These are phyloP conservation scores for Immersiella caudata DNA, from an alignment of 495 filamentous ascomycete genomes.

Conservation along the genomic window DNA sequence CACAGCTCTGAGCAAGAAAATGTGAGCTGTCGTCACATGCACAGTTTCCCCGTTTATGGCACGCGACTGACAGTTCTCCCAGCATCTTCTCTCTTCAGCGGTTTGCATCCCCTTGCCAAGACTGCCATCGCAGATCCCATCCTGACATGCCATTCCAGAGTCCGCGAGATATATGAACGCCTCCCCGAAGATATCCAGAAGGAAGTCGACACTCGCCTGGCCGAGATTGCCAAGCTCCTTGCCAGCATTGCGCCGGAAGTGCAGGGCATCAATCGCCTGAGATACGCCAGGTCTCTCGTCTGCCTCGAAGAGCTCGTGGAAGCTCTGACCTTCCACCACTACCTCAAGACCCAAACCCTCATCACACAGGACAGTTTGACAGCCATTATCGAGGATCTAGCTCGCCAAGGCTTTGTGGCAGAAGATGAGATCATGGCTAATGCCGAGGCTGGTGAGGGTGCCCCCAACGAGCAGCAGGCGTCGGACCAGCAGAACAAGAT, in stretches of 20 bases:
- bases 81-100: conserved; percentile 94
- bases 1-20: conserved; percentile 94
- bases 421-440: conserved; percentile 37
- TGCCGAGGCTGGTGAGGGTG: conserved; percentile 15
- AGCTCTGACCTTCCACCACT: conserved; percentile 81
- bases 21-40: conserved; percentile 58
- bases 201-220: conserved; percentile 64
- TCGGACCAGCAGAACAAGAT: conserved; percentile 32
- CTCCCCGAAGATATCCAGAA: conserved; percentile 66
- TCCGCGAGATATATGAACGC: conserved; percentile 63
- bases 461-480: not conserved
- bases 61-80: conserved; percentile 18
- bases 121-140: not conserved
- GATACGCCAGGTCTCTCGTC: conserved; percentile 83
- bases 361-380: conserved; percentile 65
- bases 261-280: conserved; percentile 74
- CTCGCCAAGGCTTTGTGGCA: conserved; percentile 24
- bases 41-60: not conserved
- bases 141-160: conserved; percentile 31
- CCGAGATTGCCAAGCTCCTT: conserved; percentile 71
- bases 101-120: conserved; percentile 46
- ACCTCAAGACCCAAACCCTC: conserved; percentile 74
- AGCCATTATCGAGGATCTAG: conserved; percentile 44
- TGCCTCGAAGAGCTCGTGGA: conserved; percentile 94
- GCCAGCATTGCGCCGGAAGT: conserved; percentile 69